Base-by-base conservation (phyloP, 768 basidiomycete genomes). In the Russula abietina region DNA sequence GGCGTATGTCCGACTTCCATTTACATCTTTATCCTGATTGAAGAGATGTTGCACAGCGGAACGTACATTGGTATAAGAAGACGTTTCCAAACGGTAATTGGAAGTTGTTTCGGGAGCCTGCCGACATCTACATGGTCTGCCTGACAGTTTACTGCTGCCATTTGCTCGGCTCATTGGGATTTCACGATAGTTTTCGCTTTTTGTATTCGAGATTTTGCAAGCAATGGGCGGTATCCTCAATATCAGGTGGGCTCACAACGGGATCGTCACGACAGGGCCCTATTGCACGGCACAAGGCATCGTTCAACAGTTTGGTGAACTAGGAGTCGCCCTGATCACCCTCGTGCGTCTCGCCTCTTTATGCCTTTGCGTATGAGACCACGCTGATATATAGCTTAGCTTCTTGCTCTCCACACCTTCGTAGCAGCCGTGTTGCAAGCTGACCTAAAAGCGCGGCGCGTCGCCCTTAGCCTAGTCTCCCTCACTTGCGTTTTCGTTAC, bases 391-490 rank as follows among this genome's bases (percentile, higher is more conserved):
- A 17, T 77, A 33, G 5, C 41, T 36, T 24, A 8, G 66, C 8
- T 54, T 26, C 45, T 80, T 24, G 71, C 77, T 0, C 49, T 78
- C 9, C 78, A 78, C 69, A 80, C 79, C 1, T 78, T 80, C 67
- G 59, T 75, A 10, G 52, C 30, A 1, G 75, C 74, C 14, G 62
- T 80, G 22, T 77, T 75, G 76, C 71, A 68, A 57, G 72, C 73
- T 24, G 69, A 69, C 36, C 65, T 73, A 19, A 46, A 66, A 32
- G 70, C 71, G 22, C 69, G 74, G 48, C 53, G 59, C 11, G 26
- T 71, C 30, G 75, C 75, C 16, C 57, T 67, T 41, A 33, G 32
- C 32, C 8, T 59, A 7, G 66, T 61, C 33, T 33, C 22, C 22
- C 24, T 58, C 41, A 36, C 16, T 28, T 65, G 52, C 16, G 3